A percentile compares a stretch with the other conserved stretches of the same genome.
Evolutionary conservation across 1,139 yeast genomes (phyloP).

Genomic region (Suhomyces kunorum): DNA sequence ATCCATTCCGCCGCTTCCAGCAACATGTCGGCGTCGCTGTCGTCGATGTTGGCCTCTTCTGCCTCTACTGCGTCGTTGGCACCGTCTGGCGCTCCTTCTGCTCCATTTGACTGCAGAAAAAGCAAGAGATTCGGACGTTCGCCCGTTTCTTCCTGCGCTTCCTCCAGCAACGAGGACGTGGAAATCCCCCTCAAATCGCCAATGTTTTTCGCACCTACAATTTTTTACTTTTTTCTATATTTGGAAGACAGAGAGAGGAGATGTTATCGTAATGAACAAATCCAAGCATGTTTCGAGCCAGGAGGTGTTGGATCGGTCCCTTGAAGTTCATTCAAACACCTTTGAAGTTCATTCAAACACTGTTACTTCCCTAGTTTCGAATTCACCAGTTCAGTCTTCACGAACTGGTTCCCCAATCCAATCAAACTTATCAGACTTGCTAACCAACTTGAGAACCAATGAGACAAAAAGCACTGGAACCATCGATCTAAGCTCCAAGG

Average conservation of each 20-base stretch:
- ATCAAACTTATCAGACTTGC: slow-evolving; percentile 26
- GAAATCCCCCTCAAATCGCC: slow-evolving; percentile 19
- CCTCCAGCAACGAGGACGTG: slow-evolving; percentile 17
- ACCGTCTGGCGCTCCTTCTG: slow-evolving; percentile 16
- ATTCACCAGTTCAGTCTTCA: not conserved
- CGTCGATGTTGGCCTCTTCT: slow-evolving; percentile 16
- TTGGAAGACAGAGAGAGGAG: too few relatives aligned
- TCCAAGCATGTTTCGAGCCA: not conserved
- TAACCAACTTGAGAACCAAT: slow-evolving; percentile 26
- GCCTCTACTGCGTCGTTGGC: slow-evolving; percentile 16
- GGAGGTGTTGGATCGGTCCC: not conserved
- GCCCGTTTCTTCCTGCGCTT: slow-evolving; percentile 19
- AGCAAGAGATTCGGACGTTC: slow-evolving; percentile 19
- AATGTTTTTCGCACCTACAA: too few relatives aligned
- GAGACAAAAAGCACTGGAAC: slow-evolving; percentile 16
- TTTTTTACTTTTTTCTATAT: too few relatives aligned
- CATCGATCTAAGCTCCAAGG: not conserved
- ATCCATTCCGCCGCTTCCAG: slow-evolving; percentile 14
- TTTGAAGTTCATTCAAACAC: too few relatives aligned
- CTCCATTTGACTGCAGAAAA: slow-evolving; percentile 27
- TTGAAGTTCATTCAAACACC: not conserved
- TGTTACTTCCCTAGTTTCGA: too few relatives aligned
- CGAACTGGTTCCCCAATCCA: slow-evolving; percentile 24
- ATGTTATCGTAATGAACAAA: not conserved
- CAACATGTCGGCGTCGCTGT: slow-evolving; percentile 18